phyloP scores from a whole-genome alignment of 345 rosid species.

The Citrus unshiu region DNA sequence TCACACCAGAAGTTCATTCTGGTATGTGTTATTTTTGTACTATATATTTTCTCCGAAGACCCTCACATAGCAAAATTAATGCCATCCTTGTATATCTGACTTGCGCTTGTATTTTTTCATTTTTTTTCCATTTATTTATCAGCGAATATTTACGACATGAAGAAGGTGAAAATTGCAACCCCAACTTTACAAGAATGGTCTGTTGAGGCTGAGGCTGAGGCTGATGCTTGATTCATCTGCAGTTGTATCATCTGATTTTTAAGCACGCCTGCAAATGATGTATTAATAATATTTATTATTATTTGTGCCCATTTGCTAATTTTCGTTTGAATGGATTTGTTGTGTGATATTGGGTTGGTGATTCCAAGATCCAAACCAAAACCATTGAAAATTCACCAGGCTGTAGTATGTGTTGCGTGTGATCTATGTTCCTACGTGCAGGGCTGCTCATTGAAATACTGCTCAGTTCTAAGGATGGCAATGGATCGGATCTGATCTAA shows the following conservation, averaged over 20 bases:
- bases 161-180: slow-evolving; percentile 58
- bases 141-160: slow-evolving; percentile 80
- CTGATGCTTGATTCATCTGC: slow-evolving; percentile 28
- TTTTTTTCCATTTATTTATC: slow-evolving; percentile 4
- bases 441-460: too few species aligned
- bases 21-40: neutral
- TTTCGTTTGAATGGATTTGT: neutral
- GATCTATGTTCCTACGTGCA: too few species aligned
- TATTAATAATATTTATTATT: neutral
- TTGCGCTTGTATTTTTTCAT: neutral
- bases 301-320: too few species aligned
- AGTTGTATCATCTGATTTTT: neutral
- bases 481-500: too few species aligned
- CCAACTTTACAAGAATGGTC: slow-evolving; percentile 64
- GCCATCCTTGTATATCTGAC: neutral
- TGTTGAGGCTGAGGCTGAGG: slow-evolving; percentile 19
- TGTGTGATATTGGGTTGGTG: neutral
- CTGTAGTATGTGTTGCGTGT: too few species aligned
- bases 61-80: too few species aligned
- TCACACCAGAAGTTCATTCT: neutral
- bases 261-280: neutral
- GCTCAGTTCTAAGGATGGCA: too few species aligned
- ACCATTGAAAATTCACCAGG: neutral
- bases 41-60: neutral
- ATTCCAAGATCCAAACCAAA: neutral